Evolutionary conservation across 2,329 filamentous ascomycete genomes (phyloP).

Genomic region (Chrysosphaeria jannelii): DNA sequence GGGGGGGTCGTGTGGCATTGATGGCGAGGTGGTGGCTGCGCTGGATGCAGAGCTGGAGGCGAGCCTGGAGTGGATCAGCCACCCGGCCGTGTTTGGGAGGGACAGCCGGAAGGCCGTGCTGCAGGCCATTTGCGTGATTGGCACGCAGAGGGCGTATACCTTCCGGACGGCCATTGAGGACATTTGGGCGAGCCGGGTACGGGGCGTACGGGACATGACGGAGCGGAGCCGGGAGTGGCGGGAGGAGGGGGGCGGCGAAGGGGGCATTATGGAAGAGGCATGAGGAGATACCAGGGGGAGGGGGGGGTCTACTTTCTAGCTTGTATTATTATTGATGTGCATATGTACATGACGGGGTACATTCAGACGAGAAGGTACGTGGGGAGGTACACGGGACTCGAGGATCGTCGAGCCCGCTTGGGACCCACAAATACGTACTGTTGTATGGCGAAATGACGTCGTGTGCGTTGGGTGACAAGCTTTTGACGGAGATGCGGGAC

Average conservation of each 20-base stretch:
- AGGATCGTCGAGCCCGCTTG: too few relatives aligned
- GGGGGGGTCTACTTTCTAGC: too few relatives aligned
- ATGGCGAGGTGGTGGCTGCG: conserved; percentile 49
- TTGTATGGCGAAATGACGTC: too few relatives aligned
- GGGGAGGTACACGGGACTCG: too few relatives aligned
- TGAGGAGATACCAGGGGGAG: too few relatives aligned
- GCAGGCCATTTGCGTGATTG: conserved; percentile 89
- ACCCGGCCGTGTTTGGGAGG: conserved; percentile 77
- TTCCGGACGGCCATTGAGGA: conserved; percentile 73
- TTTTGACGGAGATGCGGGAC: too few relatives aligned
- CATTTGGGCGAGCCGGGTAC: conserved; percentile 61
- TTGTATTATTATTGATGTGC: too few relatives aligned
- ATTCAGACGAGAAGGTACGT: too few relatives aligned
- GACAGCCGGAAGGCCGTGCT: conserved; percentile 88
- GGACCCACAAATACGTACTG: too few relatives aligned
- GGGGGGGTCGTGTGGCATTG: conserved; percentile 38
- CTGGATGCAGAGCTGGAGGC: conserved; percentile 76
- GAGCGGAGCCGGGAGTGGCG: conserved; percentile 77
- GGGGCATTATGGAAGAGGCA: conserved; percentile 28
- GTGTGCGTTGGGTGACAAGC: too few relatives aligned
- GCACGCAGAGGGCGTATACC: conserved; percentile 75
- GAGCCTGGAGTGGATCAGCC: conserved; percentile 88
- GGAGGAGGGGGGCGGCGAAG: conserved; percentile 51
- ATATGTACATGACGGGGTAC: too few relatives aligned
- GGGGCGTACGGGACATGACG: conserved; percentile 52